Percentiles rank a stretch among this genome's conserved stretches.
Conservation (phyloP, 805 yeast genomes). For the Monosporozyma aquatica region DNA sequence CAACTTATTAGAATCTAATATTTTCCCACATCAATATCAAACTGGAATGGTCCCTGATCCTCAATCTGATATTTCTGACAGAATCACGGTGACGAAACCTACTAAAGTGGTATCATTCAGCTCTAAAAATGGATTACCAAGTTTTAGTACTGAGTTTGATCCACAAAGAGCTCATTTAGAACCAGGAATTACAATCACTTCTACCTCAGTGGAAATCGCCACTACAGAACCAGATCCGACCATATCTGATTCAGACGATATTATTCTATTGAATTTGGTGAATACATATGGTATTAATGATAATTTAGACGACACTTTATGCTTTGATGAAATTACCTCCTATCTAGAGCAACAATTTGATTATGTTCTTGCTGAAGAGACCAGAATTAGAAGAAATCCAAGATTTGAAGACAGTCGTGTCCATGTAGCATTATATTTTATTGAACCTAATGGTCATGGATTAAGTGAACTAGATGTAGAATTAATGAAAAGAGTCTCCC, state of each 20-base stretch:
- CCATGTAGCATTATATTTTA: slow-evolving; percentile 62
- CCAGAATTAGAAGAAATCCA: slow-evolving; percentile 79
- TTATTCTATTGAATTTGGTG: slow-evolving; percentile 53
- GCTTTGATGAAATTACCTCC: slow-evolving; percentile 55
- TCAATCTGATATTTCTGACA: slow-evolving; percentile 8
- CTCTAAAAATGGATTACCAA: slow-evolving; percentile 51
- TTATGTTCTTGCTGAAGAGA: slow-evolving; percentile 74
- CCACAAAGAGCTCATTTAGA: slow-evolving; percentile 52
- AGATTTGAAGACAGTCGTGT: slow-evolving; percentile 69
- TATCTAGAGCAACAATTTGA: slow-evolving; percentile 73
- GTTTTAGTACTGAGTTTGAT: slow-evolving; percentile 52
- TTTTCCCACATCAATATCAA: slow-evolving; percentile 52
- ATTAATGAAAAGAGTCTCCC: slow-evolving; percentile 61
- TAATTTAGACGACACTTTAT: slow-evolving; percentile 59
- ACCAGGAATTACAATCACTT: slow-evolving; percentile 67
- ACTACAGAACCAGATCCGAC: slow-evolving; percentile 10
- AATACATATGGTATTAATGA: slow-evolving; percentile 77
- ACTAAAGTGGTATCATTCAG: slow-evolving; percentile 43
- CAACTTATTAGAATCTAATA: slow-evolving; percentile 51
- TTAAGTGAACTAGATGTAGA: slow-evolving; percentile 63
- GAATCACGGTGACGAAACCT: slow-evolving; percentile 23
- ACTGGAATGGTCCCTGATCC: slow-evolving; percentile 6
- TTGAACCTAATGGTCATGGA: slow-evolving; percentile 73
- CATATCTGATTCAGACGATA: slow-evolving; percentile 18
- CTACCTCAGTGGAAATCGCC: slow-evolving; percentile 28